Evolutionary conservation across 305 asterid species (phyloP).

Genomic region (Solanum hybrid): DNA sequence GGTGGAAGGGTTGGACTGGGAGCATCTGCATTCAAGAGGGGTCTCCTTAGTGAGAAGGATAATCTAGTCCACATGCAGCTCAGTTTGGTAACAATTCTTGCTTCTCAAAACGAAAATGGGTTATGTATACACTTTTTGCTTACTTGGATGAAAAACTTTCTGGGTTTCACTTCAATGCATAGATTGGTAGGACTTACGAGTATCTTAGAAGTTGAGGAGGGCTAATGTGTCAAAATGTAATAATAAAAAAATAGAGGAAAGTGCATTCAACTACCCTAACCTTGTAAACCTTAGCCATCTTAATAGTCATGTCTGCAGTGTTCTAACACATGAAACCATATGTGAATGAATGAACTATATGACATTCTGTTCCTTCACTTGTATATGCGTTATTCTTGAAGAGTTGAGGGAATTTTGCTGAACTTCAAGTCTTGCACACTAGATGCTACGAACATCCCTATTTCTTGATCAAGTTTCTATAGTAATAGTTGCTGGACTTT

Average conservation of each 20-base stretch:
- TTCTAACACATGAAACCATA: constrained; percentile 3
- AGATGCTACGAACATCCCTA: neutral
- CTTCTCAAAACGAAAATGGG: neutral
- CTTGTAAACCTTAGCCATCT: neutral
- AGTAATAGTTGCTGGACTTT: neutral
- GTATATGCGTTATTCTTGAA: neutral
- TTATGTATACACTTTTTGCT: neutral
- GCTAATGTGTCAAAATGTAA: neutral
- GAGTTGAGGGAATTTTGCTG: neutral
- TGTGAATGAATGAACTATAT: neutral
- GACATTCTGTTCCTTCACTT: neutral
- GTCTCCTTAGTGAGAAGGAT: neutral
- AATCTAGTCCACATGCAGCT: neutral
- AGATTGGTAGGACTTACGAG: neutral
- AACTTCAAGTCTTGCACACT: constrained; percentile 5
- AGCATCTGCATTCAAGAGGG: neutral
- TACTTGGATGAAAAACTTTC: neutral
- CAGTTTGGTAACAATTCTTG: neutral
- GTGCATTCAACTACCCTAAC: neutral
- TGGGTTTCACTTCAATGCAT: neutral
- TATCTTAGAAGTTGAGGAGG: neutral
- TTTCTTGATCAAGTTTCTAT: neutral
- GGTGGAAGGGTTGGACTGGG: neutral
- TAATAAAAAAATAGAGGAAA: neutral
- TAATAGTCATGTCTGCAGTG: constrained; percentile 1